Conservation (phyloP, 495 filamentous ascomycete species). For the Aspergillus homomorphus region DNA sequence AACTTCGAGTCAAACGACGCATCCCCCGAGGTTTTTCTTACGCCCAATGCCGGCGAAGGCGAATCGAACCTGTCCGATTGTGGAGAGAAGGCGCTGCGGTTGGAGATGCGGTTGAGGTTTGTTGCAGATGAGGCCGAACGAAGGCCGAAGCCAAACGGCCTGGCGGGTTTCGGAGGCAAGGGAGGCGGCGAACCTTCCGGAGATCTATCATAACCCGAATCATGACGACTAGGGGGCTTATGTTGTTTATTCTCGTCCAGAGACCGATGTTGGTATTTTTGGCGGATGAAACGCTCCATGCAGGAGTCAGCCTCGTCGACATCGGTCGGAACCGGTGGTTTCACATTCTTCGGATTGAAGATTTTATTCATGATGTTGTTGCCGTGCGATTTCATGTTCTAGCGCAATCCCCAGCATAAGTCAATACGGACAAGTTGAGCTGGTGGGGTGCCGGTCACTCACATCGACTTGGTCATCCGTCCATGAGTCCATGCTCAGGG, state of each 20-base stretch:
- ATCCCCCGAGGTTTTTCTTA: slow-evolving; percentile 17
- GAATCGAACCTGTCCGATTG: slow-evolving; percentile 24
- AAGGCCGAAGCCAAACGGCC: slow-evolving; percentile 69
- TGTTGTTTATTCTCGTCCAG: slow-evolving; percentile 54
- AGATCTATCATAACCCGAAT: slow-evolving; percentile 37
- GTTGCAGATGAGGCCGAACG: slow-evolving; percentile 71
- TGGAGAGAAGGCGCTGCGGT: slow-evolving; percentile 28
- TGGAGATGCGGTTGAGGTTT: slow-evolving; percentile 43
- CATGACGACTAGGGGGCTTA: slow-evolving; percentile 44
- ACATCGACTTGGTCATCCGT: slow-evolving; percentile 93
- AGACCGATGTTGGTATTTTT: slow-evolving; percentile 77
- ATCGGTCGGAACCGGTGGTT: slow-evolving; percentile 79
- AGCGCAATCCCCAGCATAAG: slow-evolving; percentile 19
- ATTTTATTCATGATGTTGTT: slow-evolving; percentile 80
- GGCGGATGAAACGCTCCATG: slow-evolving; percentile 90
- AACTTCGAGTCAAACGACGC: slow-evolving; percentile 66
- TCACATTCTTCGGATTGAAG: slow-evolving; percentile 81
- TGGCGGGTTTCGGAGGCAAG: slow-evolving; percentile 76
- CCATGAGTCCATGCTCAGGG: slow-evolving; percentile 97
- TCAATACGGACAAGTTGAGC: background rate
- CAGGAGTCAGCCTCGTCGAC: slow-evolving; percentile 86
- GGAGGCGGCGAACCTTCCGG: slow-evolving; percentile 65
- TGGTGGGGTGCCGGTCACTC: slow-evolving; percentile 23
- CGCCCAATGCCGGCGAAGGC: slow-evolving; percentile 31
- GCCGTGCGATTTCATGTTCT: slow-evolving; percentile 92